Evolutionary conservation across 23 red algal species (phyloP).

Genomic region (Porphyridium purpureum): DNA sequence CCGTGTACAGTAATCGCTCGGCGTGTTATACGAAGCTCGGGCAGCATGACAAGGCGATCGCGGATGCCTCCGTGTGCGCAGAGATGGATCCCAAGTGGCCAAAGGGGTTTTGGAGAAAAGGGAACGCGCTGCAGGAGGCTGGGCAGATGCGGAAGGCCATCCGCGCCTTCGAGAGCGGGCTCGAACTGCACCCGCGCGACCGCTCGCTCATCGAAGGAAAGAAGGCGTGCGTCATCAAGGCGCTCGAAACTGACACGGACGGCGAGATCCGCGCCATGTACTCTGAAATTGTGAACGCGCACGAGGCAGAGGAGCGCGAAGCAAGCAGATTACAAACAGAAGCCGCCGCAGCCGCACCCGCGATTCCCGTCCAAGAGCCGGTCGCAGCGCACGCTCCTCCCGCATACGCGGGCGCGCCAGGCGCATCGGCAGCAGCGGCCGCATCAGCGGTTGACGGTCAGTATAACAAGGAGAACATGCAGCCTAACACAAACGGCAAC

Average conservation of each 20-base stretch:
- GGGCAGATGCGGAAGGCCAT: slow-evolving; percentile 16
- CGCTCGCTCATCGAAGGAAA: slow-evolving; percentile 23
- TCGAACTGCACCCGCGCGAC: slow-evolving; percentile 35
- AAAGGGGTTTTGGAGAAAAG: slow-evolving; percentile 71
- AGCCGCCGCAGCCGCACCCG: neutral
- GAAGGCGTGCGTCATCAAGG: slow-evolving; percentile 15
- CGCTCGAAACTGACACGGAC: slow-evolving; percentile 4
- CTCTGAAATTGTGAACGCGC: neutral
- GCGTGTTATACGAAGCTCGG: slow-evolving; percentile 60
- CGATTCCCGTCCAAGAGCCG: neutral
- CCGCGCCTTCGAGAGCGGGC: slow-evolving; percentile 24
- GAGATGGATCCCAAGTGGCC: slow-evolving; percentile 57
- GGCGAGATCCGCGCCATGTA: neutral
- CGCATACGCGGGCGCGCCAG: neutral
- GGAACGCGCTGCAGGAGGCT: slow-evolving; percentile 34
- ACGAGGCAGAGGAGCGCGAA: neutral
- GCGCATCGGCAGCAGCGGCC: neutral
- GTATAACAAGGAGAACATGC: neutral
- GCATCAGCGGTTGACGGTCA: neutral
- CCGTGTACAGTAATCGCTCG: slow-evolving; percentile 65
- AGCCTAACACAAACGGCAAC: neutral
- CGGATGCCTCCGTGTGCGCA: slow-evolving; percentile 62
- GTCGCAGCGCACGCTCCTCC: neutral
- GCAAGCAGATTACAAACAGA: too few species aligned
- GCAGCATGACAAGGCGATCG: slow-evolving; percentile 20